A percentile compares a stretch with the other conserved stretches of the same genome.
Evolutionary conservation across 2,329 filamentous ascomycete genomes (phyloP).

Genomic region (Amphichorda felina): DNA sequence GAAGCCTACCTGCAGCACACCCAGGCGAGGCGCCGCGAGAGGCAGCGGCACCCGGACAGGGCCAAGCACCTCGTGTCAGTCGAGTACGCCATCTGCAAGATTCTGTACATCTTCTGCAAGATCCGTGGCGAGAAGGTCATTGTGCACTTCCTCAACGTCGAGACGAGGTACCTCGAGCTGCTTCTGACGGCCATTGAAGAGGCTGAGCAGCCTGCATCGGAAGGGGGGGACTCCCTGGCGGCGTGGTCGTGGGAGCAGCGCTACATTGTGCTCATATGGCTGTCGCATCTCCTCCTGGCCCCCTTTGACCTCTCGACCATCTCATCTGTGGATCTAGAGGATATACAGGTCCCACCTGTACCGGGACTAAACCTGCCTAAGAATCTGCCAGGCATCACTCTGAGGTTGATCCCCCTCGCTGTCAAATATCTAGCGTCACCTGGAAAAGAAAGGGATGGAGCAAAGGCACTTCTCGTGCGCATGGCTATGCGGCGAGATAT

Average conservation of each 20-base stretch:
- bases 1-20: conserved; percentile 64
- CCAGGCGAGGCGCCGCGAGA: conserved; percentile 20
- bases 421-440: conserved; percentile 60
- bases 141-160: conserved; percentile 80
- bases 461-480: conserved; percentile 70
- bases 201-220: conserved; percentile 21
- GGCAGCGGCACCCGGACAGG: conserved; percentile 1
- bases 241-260: conserved; percentile 72
- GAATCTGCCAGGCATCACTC: conserved; percentile 56
- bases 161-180: conserved; percentile 73
- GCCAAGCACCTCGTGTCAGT: conserved; percentile 39
- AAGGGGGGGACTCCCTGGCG: conserved; percentile 6
- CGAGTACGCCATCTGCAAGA: conserved; percentile 59
- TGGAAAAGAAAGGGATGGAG: conserved; percentile 82
- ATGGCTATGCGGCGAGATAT: conserved; percentile 80
- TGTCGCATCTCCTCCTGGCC: conserved; percentile 68
- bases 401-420: conserved; percentile 59
- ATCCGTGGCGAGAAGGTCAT: conserved; percentile 89
- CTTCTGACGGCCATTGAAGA: conserved; percentile 66
- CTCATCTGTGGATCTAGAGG: conserved; percentile 46
- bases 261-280: conserved; percentile 81
- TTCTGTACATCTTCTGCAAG: conserved; percentile 89
- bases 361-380: conserved; percentile 41
- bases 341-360: conserved; percentile 28
- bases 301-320: conserved; percentile 88